Conservation (phyloP, 331 rosid species). For the Quercus lobata region DNA sequence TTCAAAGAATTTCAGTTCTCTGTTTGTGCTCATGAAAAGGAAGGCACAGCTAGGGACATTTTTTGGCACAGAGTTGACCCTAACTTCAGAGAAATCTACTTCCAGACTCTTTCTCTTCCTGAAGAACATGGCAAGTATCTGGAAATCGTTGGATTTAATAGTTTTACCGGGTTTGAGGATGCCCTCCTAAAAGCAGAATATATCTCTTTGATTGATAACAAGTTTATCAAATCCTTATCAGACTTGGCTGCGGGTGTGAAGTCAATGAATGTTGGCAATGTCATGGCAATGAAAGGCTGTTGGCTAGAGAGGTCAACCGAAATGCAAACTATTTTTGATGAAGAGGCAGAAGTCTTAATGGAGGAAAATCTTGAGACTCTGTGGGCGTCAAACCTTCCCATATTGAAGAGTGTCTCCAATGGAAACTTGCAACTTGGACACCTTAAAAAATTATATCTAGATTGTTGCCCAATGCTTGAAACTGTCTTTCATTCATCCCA, state of each 20-base stretch:
- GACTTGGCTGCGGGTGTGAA: slow-evolving; percentile 3
- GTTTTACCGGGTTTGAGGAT: slow-evolving; percentile 6
- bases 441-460: slow-evolving; percentile 25
- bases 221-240: slow-evolving; percentile 2
- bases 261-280: not conserved
- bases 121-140: not conserved
- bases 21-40: slow-evolving; percentile 4
- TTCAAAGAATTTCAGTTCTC: slow-evolving; percentile 19
- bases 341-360: not conserved
- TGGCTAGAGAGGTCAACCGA: slow-evolving; percentile 23
- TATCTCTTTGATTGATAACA: slow-evolving; percentile 23
- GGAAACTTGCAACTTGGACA: not conserved
- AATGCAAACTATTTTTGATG: slow-evolving; percentile 3
- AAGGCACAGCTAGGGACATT: not conserved
- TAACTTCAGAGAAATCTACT: slow-evolving; percentile 17
- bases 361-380: slow-evolving; percentile 20
- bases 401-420: slow-evolving; percentile 8
- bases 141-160: slow-evolving; percentile 22
- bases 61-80: not conserved
- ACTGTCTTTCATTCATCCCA: slow-evolving; percentile 6
- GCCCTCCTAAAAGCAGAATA: slow-evolving; percentile 4
- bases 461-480: slow-evolving; percentile 28
- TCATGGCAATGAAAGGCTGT: slow-evolving; percentile 23
- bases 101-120: slow-evolving; percentile 3
- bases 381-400: slow-evolving; percentile 36